Evolutionary conservation across 1,284 basidiomycete species (phyloP).

Genomic region (Mycena sp.): DNA sequence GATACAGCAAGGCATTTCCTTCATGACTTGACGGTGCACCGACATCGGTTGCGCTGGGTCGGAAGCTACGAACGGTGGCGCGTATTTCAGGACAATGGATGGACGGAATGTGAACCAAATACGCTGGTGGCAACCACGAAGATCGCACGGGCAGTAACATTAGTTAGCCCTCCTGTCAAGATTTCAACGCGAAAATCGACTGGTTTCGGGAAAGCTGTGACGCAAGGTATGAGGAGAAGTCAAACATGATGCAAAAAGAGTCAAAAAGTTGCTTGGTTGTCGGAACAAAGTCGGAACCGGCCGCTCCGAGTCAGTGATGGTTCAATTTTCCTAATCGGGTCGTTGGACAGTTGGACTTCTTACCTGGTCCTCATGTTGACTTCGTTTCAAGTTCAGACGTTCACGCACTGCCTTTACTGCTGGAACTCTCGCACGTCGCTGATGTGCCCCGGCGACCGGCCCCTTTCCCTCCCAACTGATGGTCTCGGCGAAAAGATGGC

Average conservation of each 20-base stretch:
- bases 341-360: too few species aligned
- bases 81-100: conserved; percentile 36
- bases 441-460: too few species aligned
- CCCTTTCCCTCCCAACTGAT: too few species aligned
- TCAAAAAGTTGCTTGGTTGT: too few species aligned
- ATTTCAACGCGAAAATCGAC: conserved; percentile 1
- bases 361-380: too few species aligned
- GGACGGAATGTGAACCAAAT: conserved; percentile 1
- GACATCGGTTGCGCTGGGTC: conserved; percentile 36
- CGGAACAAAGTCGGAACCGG: too few species aligned
- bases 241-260: conserved; percentile 10
- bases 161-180: conserved; percentile 28
- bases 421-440: too few species aligned
- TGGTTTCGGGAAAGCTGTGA: background rate
- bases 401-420: too few species aligned
- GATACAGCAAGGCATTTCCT: conserved; percentile 34
- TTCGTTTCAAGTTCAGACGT: too few species aligned
- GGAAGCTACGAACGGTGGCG: conserved; percentile 36
- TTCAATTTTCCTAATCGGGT: too few species aligned
- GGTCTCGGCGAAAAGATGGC: too few species aligned
- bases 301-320: too few species aligned
- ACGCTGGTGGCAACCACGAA: conserved; percentile 23
- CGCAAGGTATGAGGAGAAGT: conserved; percentile 10
- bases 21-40: conserved; percentile 39
- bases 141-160: conserved; percentile 30